Evolutionary conservation across 1,284 basidiomycete genomes (phyloP).

Genomic region (Malassezia brasiliensis): DNA sequence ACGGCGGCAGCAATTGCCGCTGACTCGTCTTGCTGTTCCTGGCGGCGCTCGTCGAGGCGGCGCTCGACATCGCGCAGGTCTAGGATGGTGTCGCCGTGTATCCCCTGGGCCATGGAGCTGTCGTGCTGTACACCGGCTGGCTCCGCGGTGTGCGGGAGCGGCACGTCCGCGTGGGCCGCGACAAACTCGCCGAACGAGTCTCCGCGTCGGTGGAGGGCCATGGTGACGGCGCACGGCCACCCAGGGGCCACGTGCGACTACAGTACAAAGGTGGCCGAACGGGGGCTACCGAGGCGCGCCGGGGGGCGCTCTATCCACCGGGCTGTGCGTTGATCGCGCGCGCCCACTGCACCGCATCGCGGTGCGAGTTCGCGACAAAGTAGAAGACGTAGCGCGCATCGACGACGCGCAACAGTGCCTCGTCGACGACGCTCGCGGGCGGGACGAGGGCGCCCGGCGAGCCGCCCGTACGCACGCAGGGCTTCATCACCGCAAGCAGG

Average conservation of each 20-base stretch:
- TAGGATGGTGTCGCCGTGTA: conserved; percentile 26
- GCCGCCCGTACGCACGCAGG: not conserved
- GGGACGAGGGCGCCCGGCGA: conserved; percentile 11
- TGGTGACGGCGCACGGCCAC: conserved; percentile 3
- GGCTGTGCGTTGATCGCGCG: conserved; percentile 28
- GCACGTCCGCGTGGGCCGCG: not conserved
- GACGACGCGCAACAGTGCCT: conserved; percentile 26
- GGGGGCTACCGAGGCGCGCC: no score
- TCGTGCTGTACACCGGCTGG: no score
- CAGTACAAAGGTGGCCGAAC: no score
- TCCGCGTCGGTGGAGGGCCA: not conserved
- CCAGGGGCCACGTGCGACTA: no score
- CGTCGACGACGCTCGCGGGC: conserved; percentile 24
- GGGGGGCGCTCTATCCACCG: not conserved
- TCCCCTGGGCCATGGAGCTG: no score
- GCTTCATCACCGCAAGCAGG: conserved; percentile 14
- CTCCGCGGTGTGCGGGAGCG: no score
- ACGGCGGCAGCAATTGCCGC: conserved; percentile 6
- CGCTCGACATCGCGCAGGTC: conserved; percentile 40
- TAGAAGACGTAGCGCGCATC: conserved; percentile 29
- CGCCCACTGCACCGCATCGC: conserved; percentile 28
- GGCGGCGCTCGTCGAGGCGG: conserved; percentile 26
- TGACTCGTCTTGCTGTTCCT: not conserved
- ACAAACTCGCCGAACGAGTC: conserved; percentile 18
- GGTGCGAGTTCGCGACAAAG: conserved; percentile 20